These are phyloP conservation scores for Trametes polyzona DNA, from an alignment of 1,284 basidiomycete species.

Conservation along the genomic window DNA sequence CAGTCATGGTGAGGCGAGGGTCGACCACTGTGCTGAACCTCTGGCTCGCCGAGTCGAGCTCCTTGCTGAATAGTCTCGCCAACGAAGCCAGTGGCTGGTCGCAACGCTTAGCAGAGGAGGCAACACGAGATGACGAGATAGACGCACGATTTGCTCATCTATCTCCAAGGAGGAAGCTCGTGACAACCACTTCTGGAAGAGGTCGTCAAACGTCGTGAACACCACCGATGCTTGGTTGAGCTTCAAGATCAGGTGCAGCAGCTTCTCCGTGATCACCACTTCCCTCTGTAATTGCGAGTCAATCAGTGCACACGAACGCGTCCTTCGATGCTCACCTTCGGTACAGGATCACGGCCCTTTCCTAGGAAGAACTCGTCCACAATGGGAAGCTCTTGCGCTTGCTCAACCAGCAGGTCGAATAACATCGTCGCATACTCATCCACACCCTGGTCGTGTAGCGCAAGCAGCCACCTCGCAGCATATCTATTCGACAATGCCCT, in stretches of 20 bases:
- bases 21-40: conserved; percentile 44
- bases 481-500: conserved; percentile 55
- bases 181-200: conserved; percentile 71
- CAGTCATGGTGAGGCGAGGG: conserved; percentile 32
- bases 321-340: conserved; percentile 12
- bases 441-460: conserved; percentile 62
- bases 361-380: conserved; percentile 31
- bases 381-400: conserved; percentile 43
- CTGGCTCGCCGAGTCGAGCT: conserved; percentile 44
- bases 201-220: conserved; percentile 64
- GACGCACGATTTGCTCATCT: conserved; percentile 42
- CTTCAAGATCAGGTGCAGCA: conserved; percentile 57
- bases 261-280: conserved; percentile 36
- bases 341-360: conserved; percentile 18
- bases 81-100: conserved; percentile 60
- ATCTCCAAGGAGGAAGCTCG: conserved; percentile 41
- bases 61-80: conserved; percentile 59
- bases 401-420: conserved; percentile 53
- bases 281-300: conserved; percentile 12
- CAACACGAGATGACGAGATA: background rate
- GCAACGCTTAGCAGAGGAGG: background rate
- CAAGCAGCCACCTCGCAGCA: conserved; percentile 63
- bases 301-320: background rate
- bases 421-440: conserved; percentile 50
- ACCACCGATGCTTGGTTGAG: conserved; percentile 56